These are phyloP conservation scores for Alternaria panax DNA, from an alignment of 2,329 filamentous ascomycete species.

Conservation along the genomic window DNA sequence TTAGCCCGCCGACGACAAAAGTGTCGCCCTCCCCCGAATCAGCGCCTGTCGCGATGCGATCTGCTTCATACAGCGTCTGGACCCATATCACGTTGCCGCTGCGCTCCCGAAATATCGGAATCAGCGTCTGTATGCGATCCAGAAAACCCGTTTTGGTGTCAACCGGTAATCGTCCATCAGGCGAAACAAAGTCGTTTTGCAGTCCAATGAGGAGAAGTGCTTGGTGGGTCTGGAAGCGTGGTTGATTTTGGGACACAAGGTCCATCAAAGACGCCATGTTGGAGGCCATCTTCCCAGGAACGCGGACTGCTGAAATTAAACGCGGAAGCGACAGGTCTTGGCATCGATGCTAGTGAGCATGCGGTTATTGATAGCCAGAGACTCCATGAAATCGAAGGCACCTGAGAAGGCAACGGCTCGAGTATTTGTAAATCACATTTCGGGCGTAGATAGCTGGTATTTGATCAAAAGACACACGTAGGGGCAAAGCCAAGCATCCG, in stretches of 20 bases:
- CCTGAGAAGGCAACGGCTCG: neutral
- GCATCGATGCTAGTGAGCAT: neutral
- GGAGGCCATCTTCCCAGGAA: conserved; percentile 18
- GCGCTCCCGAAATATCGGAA: conserved; percentile 73
- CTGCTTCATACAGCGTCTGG: conserved; percentile 74
- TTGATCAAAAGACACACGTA: neutral
- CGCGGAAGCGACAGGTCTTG: conserved; percentile 3
- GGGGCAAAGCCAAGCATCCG: neutral
- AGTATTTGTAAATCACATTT: neutral
- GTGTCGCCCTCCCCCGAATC: conserved; percentile 57
- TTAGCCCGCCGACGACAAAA: conserved; percentile 51
- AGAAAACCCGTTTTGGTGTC: conserved; percentile 70
- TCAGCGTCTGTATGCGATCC: conserved; percentile 70
- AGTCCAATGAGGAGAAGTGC: conserved; percentile 85
- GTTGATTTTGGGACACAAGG: conserved; percentile 55
- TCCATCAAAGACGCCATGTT: conserved; percentile 54
- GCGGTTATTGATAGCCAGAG: neutral
- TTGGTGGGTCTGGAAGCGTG: conserved; percentile 65
- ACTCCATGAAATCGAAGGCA: neutral
- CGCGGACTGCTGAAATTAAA: conserved; percentile 3
- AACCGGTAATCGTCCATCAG: conserved; percentile 72
- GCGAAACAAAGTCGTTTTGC: conserved; percentile 85
- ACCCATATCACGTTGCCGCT: conserved; percentile 83
- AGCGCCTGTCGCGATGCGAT: conserved; percentile 62
- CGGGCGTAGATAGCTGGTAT: neutral